Base-by-base conservation (phyloP, 768 basidiomycete species). In the Russula earlei region DNA sequence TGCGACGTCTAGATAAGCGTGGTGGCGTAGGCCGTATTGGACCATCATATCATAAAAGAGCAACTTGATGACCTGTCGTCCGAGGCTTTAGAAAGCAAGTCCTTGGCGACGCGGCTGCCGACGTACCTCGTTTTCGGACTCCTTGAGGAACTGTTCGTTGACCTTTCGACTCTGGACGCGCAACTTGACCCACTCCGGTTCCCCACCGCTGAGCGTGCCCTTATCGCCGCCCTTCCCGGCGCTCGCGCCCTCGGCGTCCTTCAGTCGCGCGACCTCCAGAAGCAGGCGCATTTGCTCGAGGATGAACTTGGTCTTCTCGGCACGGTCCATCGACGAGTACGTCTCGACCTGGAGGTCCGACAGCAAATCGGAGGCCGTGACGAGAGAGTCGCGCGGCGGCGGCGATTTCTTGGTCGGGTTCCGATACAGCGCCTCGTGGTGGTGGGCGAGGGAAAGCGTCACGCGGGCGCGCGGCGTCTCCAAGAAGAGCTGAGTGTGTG, bases 291-390 rank as follows among this genome's bases (percentile, higher is more conserved):
- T 98, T 70, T 98, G 96, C 70, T 98, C 95, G 42, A 98, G 73
- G 62, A 99, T 89, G 66, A 99, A 97, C 68, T 98, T 92, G 4
- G 92, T 96, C 77, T 99, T 99, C 71, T 99, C 96, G 66, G 88
- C 75, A 57, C 93, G 84, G 61, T 97, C 91, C 96, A 99, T 98
- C 6, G 91, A 92, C 14, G 94, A 97, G 68, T 97, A 99, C 1
- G 96, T 98, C 72, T 99, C 96, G 37, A 99, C 94, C 73, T 97
- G 94, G 2, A 99, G 81, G 56, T 99, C 96, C 22, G 86, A 86
- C 58, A 98, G 77, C 27, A 98, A 74, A 61, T 98, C 96, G 0
- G 91, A 93, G 6, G 96, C 93, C 0, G 84, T 86, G 64, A 87
- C 82, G 37, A 91, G 72, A 40, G 84, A 81, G 63, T 89, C 86